These are phyloP conservation scores for Saksenaea vasiformis DNA, from an alignment of 371 early-diverging fungal genomes.

Conservation along the genomic window DNA sequence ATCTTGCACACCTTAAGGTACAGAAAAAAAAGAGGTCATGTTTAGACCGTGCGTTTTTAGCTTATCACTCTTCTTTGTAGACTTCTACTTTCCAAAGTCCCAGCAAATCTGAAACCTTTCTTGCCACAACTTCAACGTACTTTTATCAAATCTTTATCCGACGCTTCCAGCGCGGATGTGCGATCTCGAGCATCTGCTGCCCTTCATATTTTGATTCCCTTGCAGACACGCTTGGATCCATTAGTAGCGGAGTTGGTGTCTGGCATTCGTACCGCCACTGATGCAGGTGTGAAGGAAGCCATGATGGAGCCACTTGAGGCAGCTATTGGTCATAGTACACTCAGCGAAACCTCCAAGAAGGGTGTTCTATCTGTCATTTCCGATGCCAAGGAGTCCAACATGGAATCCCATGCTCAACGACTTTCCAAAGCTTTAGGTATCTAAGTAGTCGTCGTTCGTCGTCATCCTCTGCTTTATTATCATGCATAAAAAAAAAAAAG, in stretches of 20 bases:
- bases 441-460: not conserved
- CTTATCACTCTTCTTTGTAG: slow-evolving; percentile 27
- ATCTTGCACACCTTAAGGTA: slow-evolving; percentile 84
- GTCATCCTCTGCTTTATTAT: too few species aligned
- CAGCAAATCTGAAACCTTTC: slow-evolving; percentile 91
- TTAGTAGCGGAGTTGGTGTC: slow-evolving; percentile 80
- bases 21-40: not conserved
- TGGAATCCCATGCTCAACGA: slow-evolving; percentile 34
- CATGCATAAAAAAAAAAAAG: not conserved
- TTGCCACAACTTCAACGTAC: slow-evolving; percentile 97
- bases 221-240: slow-evolving; percentile 88
- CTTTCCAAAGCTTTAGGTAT: slow-evolving; percentile 2
- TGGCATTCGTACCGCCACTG: slow-evolving; percentile 67
- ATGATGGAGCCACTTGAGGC: slow-evolving; percentile 70
- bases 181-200: slow-evolving; percentile 84
- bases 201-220: slow-evolving; percentile 73
- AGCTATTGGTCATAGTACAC: slow-evolving; percentile 55
- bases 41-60: not conserved
- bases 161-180: slow-evolving; percentile 66
- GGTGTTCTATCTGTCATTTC: slow-evolving; percentile 52
- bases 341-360: slow-evolving; percentile 65
- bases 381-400: slow-evolving; percentile 25
- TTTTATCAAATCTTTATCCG: slow-evolving; percentile 89
- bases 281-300: slow-evolving; percentile 53
- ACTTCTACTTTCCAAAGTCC: slow-evolving; percentile 77